Conservation (phyloP, 2,329 filamentous ascomycete genomes). For the Ceratocystis smalleyi region DNA sequence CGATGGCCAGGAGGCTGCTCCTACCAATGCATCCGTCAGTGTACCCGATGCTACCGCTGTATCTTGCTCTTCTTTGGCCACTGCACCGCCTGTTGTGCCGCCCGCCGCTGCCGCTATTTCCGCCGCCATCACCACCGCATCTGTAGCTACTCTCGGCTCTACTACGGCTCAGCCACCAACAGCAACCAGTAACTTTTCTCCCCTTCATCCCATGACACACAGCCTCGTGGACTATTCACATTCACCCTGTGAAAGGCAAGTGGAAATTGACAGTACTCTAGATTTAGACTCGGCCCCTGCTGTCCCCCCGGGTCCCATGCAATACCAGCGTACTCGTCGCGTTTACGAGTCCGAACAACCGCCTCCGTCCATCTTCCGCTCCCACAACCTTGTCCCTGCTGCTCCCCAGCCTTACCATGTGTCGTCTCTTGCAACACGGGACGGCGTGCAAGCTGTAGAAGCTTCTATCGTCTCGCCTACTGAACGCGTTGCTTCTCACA, state of each 20-base stretch:
- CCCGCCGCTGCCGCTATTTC: neutral
- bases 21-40: neutral
- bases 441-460: constrained; percentile 8
- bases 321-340: constrained; percentile 9
- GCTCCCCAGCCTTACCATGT: constrained; percentile 63
- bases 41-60: too few relatives aligned
- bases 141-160: constrained; percentile 10
- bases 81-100: neutral
- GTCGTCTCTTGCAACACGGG: constrained; percentile 34
- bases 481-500: constrained; percentile 22
- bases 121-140: constrained; percentile 3
- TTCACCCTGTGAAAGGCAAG: constrained; percentile 2
- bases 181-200: constrained; percentile 15
- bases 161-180: constrained; percentile 9
- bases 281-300: neutral
- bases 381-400: constrained; percentile 56
- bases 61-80: too few relatives aligned
- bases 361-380: constrained; percentile 49
- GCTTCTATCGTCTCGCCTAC: constrained; percentile 3
- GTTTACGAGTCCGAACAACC: constrained; percentile 19
- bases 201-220: constrained; percentile 7
- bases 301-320: neutral
- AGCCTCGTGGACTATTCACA: neutral
- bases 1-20: neutral
- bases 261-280: constrained; percentile 15